Base-by-base conservation (phyloP, 352 stramenopile species). In the Thalassiosira pacifica region DNA sequence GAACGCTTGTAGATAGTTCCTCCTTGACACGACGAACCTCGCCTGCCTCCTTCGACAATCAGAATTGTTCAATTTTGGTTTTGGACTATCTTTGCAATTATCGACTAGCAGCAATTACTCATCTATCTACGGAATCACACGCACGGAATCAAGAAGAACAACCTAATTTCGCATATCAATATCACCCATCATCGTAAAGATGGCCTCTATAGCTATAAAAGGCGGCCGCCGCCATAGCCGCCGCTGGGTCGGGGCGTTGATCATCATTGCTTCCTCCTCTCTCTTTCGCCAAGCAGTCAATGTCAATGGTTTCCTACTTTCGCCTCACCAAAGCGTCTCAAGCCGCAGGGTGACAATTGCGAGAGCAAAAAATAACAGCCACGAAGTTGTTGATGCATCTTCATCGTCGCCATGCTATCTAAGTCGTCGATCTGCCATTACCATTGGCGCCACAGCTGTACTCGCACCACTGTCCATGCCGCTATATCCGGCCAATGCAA, bases 361-460 rank as follows among this genome's bases (percentile, higher is more conserved):
- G 22, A 67, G 22, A 45, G 59, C 59, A 13, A 67, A 67, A 22
- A 67, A 45, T 37, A 22, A 67, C 59, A 45, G 59, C 59, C 11
- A n/a, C n/a, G 19, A 70, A 4, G 22, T 57, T 40, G 34, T n/a
- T 24, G 19, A 71, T 71, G 19, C 0, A 1, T 65, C 52, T 2
- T 22, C 18, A 3, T 57, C 45, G 8, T n/a, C n/a, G n/a, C n/a
- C n/a, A 57, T 57, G 40, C 16, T 16, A 48, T 57, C 53, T 77
- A 34, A 27, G 22, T 67, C 69, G 69, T 34, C 53, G 69, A 77
- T 77, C 69, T 53, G 69, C 31, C 22, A 66, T 77, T 77, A 53
- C 52, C 22, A 66, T 63, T 24, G 57, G 45, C 18, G 24, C 45
- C 31, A 53, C 40, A 18, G 69, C 31, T 31, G 52, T 34, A n/a